phyloP scores from a whole-genome alignment of 495 filamentous ascomycete genomes.

The Ramalina intermedia region DNA sequence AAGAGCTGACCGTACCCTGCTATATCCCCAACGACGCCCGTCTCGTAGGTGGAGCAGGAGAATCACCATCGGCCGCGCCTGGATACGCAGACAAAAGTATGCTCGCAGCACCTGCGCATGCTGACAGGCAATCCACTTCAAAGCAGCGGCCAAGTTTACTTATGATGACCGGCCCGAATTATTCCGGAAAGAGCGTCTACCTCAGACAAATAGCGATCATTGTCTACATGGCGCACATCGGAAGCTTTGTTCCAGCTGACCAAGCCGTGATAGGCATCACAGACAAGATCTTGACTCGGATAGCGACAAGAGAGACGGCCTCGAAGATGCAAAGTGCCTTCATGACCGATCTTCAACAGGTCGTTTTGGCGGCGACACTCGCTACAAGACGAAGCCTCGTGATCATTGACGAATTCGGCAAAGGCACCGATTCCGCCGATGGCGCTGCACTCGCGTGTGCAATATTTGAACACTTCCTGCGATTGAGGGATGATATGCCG shows the following conservation, averaged over 20 bases:
- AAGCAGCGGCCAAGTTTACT: slow-evolving; percentile 50
- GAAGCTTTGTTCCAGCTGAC: slow-evolving; percentile 76
- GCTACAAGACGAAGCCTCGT: slow-evolving; percentile 65
- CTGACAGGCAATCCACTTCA: neutral
- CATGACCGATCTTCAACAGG: slow-evolving; percentile 83
- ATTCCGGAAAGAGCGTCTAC: slow-evolving; percentile 92
- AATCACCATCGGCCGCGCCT: neutral
- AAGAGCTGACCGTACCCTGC: slow-evolving; percentile 74
- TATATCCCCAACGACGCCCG: slow-evolving; percentile 74
- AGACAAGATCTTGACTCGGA: slow-evolving; percentile 82
- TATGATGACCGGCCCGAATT: slow-evolving; percentile 84
- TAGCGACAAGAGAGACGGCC: slow-evolving; percentile 76
- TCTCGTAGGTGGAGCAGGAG: slow-evolving; percentile 48
- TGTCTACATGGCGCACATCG: slow-evolving; percentile 84
- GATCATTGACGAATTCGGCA: slow-evolving; percentile 91
- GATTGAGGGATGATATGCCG: slow-evolving; percentile 43
- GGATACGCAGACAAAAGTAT: neutral
- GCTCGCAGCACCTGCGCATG: neutral
- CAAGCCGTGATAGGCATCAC: slow-evolving; percentile 71
- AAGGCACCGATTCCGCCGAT: slow-evolving; percentile 72
- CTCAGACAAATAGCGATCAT: slow-evolving; percentile 87
- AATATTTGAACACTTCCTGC: slow-evolving; percentile 62
- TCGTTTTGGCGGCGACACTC: slow-evolving; percentile 63
- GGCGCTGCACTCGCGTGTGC: slow-evolving; percentile 79
- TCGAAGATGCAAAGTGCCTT: slow-evolving; percentile 83